These are phyloP conservation scores for Talaromyces albobiverticillius DNA, from an alignment of 2,329 filamentous ascomycete species.

Conservation along the genomic window DNA sequence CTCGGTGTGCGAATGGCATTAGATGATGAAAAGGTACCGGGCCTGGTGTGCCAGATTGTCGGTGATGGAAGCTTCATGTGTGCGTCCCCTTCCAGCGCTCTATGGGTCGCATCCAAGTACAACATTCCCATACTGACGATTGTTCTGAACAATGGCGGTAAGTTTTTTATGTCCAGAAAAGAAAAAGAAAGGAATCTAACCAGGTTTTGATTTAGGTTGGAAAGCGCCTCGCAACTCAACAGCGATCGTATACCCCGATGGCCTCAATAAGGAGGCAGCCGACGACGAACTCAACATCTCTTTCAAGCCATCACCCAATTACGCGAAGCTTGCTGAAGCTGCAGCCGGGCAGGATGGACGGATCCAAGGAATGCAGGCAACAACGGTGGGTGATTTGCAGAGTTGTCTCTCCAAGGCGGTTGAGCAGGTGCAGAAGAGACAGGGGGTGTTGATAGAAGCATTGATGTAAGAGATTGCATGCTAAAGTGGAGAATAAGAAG, in stretches of 20 bases:
- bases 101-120: conserved; percentile 7
- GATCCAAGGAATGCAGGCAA: too few relatives aligned
- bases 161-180: too few relatives aligned
- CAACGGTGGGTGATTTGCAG: too few relatives aligned
- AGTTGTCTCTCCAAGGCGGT: too few relatives aligned
- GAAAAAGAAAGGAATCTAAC: too few relatives aligned
- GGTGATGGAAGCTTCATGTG: conserved; percentile 14
- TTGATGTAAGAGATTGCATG: too few relatives aligned
- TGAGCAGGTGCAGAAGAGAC: too few relatives aligned
- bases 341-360: too few relatives aligned
- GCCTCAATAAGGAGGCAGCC: conserved; percentile 4
- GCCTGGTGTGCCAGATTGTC: conserved; percentile 11
- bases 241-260: conserved; percentile 8
- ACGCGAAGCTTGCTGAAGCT: conserved; percentile 3
- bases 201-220: too few relatives aligned
- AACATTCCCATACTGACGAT: conserved; percentile 11
- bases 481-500: too few relatives aligned
- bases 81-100: not conserved
- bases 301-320: conserved; percentile 4
- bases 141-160: conserved; percentile 10
- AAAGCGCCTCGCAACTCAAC: conserved; percentile 8
- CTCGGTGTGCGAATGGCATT: conserved; percentile 5
- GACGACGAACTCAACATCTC: conserved; percentile 8
- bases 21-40: conserved; percentile 1
- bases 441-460: too few relatives aligned